A percentile compares a stretch with the other conserved stretches of the same genome.
Conservation (phyloP, 2,329 filamentous ascomycete species). For the Ramularia endophylla region DNA sequence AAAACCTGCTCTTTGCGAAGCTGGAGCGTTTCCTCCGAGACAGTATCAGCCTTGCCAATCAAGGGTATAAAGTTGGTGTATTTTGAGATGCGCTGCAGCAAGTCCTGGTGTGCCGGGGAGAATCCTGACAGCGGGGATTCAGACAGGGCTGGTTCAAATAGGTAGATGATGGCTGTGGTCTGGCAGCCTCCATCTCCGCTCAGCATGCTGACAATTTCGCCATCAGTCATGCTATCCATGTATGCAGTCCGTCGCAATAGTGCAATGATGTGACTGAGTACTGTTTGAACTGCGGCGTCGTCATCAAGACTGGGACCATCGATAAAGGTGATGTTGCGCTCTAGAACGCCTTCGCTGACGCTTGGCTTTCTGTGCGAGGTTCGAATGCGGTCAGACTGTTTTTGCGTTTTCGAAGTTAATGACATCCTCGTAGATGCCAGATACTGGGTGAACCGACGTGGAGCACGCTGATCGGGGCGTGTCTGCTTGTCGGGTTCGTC, state of each 20-base stretch:
- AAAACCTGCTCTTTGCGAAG: slow-evolving; percentile 14
- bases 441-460: too few relatives aligned
- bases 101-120: slow-evolving; percentile 13
- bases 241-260: slow-evolving; percentile 59
- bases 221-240: slow-evolving; percentile 58
- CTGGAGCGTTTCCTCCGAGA: slow-evolving; percentile 13
- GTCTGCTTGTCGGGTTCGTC: too few relatives aligned
- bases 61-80: slow-evolving; percentile 83
- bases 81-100: slow-evolving; percentile 46
- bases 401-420: too few relatives aligned
- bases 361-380: slow-evolving; percentile 51
- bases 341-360: slow-evolving; percentile 68
- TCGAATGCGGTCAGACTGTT: too few relatives aligned
- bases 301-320: slow-evolving; percentile 66
- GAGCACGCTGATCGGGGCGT: too few relatives aligned
- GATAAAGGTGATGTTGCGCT: slow-evolving; percentile 90
- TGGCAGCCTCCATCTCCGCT: slow-evolving; percentile 77
- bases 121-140: slow-evolving; percentile 4
- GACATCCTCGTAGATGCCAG: too few relatives aligned
- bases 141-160: slow-evolving; percentile 58
- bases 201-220: slow-evolving; percentile 69
- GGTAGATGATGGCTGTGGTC: slow-evolving; percentile 79
- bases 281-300: slow-evolving; percentile 41
- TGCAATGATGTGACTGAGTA: slow-evolving; percentile 60
- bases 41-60: slow-evolving; percentile 68